Evolutionary conservation across 306 rosid species (phyloP), one percentile per base, ranked within the genome.

Genomic region (Inga laurina): DNA sequence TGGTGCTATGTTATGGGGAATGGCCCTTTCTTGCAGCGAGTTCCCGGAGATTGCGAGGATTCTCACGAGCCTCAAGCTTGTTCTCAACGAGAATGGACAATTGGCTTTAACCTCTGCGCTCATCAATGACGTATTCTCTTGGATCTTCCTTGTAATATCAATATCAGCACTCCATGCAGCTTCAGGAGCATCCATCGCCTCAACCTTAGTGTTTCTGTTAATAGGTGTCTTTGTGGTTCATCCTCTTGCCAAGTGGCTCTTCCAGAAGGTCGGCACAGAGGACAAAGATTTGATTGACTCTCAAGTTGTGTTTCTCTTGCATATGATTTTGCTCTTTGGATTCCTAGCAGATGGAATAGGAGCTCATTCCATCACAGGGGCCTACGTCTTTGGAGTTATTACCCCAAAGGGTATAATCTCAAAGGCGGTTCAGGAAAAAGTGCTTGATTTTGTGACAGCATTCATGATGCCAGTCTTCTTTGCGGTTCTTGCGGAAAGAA

Each of bases 1-100:
- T 19, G 86, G 86, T 72, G 86, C 90, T 24, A 15, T 79, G 13
- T 22, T 82, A 21, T 88, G 88, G 86, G 90, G 88, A 41, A 12
- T 80, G 24, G 11, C 83, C 18, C 90, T 88, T 72, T 82, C 86
- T 21, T 76, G 88, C 66, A 79, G 81, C 18, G 90, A 88, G 66
- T 88, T 88, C 22, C 79, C 84, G 8, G 88, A 88, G 65, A 81
- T 82, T 4, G 88, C 88, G 1, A 76, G 59, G 48, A 56, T 88
- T 49, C 88, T 88, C 46, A 74, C 86, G 3, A 77, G 80, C 16
- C 71, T 82, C 2, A 88, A 85, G 81, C 88, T 88, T 52, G 64
- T 87, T 19, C 78, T 82, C 8, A 85, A 84, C 6, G 90, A 88
- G 8, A 88, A 76, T 48, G 88, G 88, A 65, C 90, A 88, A 35